Conservation (phyloP, 352 stramenopile genomes). For the Globisporangium heterothallicum region DNA sequence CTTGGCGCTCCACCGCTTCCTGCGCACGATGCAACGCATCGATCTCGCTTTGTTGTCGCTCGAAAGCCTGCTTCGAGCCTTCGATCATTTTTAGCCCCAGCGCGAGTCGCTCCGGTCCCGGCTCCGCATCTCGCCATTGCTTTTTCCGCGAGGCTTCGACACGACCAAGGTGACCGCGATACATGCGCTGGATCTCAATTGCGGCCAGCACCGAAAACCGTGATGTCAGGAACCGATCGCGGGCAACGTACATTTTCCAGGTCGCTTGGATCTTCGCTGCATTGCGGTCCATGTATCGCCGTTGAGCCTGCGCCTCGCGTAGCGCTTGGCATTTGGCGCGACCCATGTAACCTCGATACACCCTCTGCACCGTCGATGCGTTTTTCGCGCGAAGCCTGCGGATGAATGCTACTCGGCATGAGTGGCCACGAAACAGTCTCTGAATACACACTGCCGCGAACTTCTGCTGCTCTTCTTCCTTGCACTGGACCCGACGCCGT, state of each 20-base stretch:
- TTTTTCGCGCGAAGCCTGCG: constrained; percentile 39
- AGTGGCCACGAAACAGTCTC: constrained; percentile 58
- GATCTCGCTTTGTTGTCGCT: constrained; percentile 89
- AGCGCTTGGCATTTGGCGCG: constrained; percentile 32
- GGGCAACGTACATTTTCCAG: constrained; percentile 81
- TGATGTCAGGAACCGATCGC: constrained; percentile 57
- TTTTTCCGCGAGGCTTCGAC: constrained; percentile 54
- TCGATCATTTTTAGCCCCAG: constrained; percentile 91
- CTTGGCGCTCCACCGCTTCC: constrained; percentile 81
- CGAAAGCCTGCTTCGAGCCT: constrained; percentile 90
- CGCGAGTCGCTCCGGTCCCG: constrained; percentile 85
- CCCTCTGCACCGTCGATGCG: constrained; percentile 49
- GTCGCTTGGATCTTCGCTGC: constrained; percentile 84
- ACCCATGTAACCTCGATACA: constrained; percentile 67
- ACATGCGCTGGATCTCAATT: constrained; percentile 88
- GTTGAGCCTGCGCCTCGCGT: constrained; percentile 30
- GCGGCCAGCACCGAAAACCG: constrained; percentile 73
- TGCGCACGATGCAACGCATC: constrained; percentile 90
- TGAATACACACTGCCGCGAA: constrained; percentile 51
- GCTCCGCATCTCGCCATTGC: constrained; percentile 84
- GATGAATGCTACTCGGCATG: constrained; percentile 42
- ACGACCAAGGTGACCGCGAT: constrained; percentile 79
- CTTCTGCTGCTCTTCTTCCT: constrained; percentile 15
- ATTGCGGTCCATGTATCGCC: constrained; percentile 43
- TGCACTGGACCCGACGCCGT: constrained; percentile 15